A percentile compares a stretch with the other conserved stretches of the same genome.
phyloP scores from a whole-genome alignment of 1,139 yeast genomes.

The Suhomyces kunorum region DNA sequence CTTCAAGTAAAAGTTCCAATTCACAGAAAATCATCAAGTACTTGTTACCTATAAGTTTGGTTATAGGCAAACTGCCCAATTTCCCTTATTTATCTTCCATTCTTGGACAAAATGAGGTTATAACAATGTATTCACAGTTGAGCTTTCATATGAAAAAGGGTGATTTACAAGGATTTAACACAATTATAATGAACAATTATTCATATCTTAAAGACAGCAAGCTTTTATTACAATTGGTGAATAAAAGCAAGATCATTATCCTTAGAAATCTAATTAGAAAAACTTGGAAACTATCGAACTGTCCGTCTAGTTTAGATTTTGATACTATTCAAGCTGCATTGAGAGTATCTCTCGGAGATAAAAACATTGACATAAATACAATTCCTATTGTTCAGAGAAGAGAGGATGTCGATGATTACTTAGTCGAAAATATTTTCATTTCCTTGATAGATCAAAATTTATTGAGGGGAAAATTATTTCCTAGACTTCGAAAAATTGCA shows the following conservation, averaged over 20 bases:
- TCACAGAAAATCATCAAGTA: slow-evolving; percentile 47
- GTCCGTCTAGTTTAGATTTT: slow-evolving; percentile 32
- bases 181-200: slow-evolving; percentile 30
- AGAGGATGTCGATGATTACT: slow-evolving; percentile 28
- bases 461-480: slow-evolving; percentile 53
- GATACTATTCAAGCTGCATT: slow-evolving; percentile 29
- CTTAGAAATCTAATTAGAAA: slow-evolving; percentile 47
- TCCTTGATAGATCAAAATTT: slow-evolving; percentile 55
- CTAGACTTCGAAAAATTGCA: slow-evolving; percentile 45
- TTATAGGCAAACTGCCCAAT: slow-evolving; percentile 53
- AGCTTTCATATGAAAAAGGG: slow-evolving; percentile 41
- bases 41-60: slow-evolving; percentile 57
- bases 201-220: slow-evolving; percentile 37
- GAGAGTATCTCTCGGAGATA: slow-evolving; percentile 14
- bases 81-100: slow-evolving; percentile 24
- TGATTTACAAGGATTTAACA: slow-evolving; percentile 36
- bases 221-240: slow-evolving; percentile 39
- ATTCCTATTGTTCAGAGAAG: slow-evolving; percentile 15
- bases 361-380: slow-evolving; percentile 5
- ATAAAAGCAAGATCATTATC: slow-evolving; percentile 44
- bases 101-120: slow-evolving; percentile 19
- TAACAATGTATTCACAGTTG: slow-evolving; percentile 40
- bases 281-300: slow-evolving; percentile 34
- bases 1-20: slow-evolving; percentile 23
- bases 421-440: slow-evolving; percentile 51